Conservation (phyloP, 257 asterid genomes). For the Orobanche coerulescens region DNA sequence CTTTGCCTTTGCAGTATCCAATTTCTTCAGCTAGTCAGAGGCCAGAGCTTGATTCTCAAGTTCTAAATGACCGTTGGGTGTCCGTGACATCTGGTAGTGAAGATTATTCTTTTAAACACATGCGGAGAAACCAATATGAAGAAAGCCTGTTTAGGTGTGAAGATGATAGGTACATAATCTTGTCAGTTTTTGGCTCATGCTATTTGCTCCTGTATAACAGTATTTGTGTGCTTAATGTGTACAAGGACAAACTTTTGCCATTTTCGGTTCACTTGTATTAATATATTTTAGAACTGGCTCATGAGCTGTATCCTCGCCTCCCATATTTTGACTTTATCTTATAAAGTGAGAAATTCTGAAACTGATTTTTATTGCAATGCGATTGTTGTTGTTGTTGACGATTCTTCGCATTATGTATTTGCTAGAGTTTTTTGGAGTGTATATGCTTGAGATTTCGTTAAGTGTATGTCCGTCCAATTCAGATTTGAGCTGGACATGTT, state of each 20-base stretch:
- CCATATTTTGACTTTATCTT: neutral
- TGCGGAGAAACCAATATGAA: constrained; percentile 94
- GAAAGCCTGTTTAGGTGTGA: constrained; percentile 98
- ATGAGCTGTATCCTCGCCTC: constrained; percentile 4
- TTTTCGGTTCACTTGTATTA: neutral
- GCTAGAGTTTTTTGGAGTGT: constrained; percentile 9
- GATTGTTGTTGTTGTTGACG: too few relatives aligned
- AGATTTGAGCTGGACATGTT: constrained; percentile 98
- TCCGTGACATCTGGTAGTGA: constrained; percentile 99
- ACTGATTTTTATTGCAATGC: constrained; percentile 2
- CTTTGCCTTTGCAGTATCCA: constrained; percentile 65
- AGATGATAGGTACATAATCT: constrained; percentile 69
- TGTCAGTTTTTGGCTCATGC: constrained; percentile 10
- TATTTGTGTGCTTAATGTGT: neutral
- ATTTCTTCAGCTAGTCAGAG: constrained; percentile 82
- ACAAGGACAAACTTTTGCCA: constrained; percentile 3
- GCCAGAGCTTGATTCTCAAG: constrained; percentile 85
- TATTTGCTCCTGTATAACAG: constrained; percentile 7
- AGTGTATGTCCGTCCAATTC: constrained; percentile 16
- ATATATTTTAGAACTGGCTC: neutral
- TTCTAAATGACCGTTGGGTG: constrained; percentile 88
- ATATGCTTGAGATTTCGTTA: neutral
- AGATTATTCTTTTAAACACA: constrained; percentile 96
- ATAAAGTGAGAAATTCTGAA: constrained; percentile 7
- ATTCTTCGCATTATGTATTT: neutral